Evolutionary conservation across 768 basidiomycete genomes (phyloP).

Genomic region (Peribolospora baueri): DNA sequence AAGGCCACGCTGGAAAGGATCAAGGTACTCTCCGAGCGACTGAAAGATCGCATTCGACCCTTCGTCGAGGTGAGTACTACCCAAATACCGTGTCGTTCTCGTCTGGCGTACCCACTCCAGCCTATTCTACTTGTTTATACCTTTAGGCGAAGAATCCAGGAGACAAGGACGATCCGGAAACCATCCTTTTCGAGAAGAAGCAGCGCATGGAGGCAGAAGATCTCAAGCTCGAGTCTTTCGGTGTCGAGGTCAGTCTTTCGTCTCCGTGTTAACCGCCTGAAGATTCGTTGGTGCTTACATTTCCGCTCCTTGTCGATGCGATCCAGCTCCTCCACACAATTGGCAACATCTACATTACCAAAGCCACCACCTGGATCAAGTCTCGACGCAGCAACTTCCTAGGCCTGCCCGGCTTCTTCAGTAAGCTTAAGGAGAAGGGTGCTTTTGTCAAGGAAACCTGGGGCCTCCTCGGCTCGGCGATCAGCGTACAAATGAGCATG

Average conservation of each 20-base stretch:
- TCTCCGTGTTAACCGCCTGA: not conserved
- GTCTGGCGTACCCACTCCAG: conserved; percentile 8
- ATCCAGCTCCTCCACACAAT: conserved; percentile 36
- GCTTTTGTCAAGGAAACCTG: conserved; percentile 82
- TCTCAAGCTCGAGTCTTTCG: conserved; percentile 88
- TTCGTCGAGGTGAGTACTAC: conserved; percentile 47
- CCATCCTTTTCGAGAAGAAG: conserved; percentile 44
- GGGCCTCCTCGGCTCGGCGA: conserved; percentile 86
- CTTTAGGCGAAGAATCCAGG: conserved; percentile 36
- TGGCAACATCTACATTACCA: conserved; percentile 75
- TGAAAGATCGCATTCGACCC: conserved; percentile 61
- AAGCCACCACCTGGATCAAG: conserved; percentile 74
- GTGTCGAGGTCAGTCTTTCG: conserved; percentile 48
- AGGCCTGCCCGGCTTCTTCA: conserved; percentile 52
- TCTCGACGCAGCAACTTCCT: conserved; percentile 10
- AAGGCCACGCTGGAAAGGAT: conserved; percentile 60
- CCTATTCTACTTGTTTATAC: not conserved
- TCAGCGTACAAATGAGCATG: conserved; percentile 58
- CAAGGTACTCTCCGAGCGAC: conserved; percentile 44
- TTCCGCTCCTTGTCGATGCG: not conserved
- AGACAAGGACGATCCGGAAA: conserved; percentile 58
- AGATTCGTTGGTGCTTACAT: not conserved
- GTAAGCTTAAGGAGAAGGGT: conserved; percentile 81
- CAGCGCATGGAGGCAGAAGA: conserved; percentile 74
- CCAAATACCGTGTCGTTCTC: too few relatives aligned